Base-by-base conservation (phyloP, 306 rosid species). In the Trichosanthes cucumerina region DNA sequence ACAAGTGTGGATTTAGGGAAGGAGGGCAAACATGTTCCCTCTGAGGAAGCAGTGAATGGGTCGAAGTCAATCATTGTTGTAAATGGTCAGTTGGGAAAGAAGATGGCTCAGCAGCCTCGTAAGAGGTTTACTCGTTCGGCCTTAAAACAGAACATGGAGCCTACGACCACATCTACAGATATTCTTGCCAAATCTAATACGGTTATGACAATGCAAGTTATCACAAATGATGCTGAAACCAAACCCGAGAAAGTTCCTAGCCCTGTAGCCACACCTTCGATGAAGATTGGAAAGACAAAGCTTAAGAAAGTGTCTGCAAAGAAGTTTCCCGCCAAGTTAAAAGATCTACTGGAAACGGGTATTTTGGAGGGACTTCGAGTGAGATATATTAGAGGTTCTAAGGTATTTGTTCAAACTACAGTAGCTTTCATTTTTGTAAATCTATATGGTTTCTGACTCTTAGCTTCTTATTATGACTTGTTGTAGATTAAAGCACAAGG, bases 291-390 rank as follows among this genome's bases (percentile, higher is more conserved):
- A 8, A 58, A 9, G 47, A 86, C 59, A 76, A 80, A 69, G 80
- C 64, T 58, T 7, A 84, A 69, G 53, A 41, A 26, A 72, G n/a
- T 50, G 58, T 36, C 24, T 34, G 31, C 19, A 54, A 95, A 86
- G 86, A 92, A 79, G 88, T 92, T 89, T 79, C 91, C 93, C 39
- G 0, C 84, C n/a, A 92, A 84, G 84, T 83, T 96, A 53, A 90
- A 85, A 83, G 97, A 91, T 49, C 96, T 96, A 85, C 83, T 96
- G n/a, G 86, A 86, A 9, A 86, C 92, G 1, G 98, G 99, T 77
- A 81, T 96, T 78, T 84, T 96, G 1, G 99, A 96, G 80, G 99
- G 97, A 26, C 81, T 91, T 81, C 81, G 64, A 0, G 96, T 96
- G 74, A 91, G 52, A 79, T 96, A 96, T 78, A 24, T 85, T 11